phyloP scores from a whole-genome alignment of 768 basidiomycete genomes.

The Trametes sanguinea region DNA sequence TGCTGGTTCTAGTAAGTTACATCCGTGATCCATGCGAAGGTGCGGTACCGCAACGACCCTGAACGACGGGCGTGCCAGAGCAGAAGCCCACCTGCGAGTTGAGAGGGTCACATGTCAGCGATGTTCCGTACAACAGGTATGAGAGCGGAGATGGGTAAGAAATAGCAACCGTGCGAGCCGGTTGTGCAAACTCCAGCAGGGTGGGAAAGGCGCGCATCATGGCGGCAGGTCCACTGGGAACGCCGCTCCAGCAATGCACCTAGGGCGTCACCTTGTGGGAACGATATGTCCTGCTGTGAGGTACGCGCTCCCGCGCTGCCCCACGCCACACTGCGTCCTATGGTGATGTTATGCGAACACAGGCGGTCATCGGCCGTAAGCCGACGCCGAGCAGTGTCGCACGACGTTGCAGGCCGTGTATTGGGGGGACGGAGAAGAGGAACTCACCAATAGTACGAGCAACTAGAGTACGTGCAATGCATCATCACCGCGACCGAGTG shows the following conservation, averaged over 20 bases:
- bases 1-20: conserved; percentile 20
- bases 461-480: conserved; percentile 15
- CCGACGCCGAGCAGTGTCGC: conserved; percentile 1
- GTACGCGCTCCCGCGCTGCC: conserved; percentile 19
- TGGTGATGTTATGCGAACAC: neutral
- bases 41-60: neutral
- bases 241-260: conserved; percentile 1
- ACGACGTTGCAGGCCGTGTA: neutral
- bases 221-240: conserved; percentile 16
- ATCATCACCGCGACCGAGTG: conserved; percentile 20
- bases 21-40: conserved; percentile 9
- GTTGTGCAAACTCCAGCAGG: neutral
- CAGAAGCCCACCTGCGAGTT: conserved; percentile 2
- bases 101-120: conserved; percentile 19
- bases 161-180: conserved; percentile 19
- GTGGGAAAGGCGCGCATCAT: conserved; percentile 12
- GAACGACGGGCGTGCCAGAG: neutral
- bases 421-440: neutral
- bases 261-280: conserved; percentile 18
- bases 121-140: conserved; percentile 6
- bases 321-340: conserved; percentile 9
- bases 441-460: conserved; percentile 24
- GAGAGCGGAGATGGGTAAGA: conserved; percentile 12
- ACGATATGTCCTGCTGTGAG: conserved; percentile 5
- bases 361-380: conserved; percentile 9